phyloP scores from a whole-genome alignment of 768 basidiomycete genomes.

The Tephrocybe sp. region DNA sequence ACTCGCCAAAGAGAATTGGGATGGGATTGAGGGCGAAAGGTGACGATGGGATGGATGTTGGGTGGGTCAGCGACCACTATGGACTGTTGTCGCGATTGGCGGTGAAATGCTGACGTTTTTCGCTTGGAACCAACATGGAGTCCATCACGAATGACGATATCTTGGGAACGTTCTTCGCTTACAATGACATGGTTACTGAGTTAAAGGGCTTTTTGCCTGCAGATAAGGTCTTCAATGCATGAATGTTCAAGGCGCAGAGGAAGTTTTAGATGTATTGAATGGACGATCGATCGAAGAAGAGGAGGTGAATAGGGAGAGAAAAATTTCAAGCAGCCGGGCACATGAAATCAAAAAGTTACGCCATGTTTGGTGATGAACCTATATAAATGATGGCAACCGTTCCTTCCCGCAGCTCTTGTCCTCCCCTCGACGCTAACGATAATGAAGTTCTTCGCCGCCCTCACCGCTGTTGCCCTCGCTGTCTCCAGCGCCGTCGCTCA shows the following conservation, averaged over 20 bases:
- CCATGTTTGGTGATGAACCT: conserved; percentile 24
- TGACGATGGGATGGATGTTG: conserved; percentile 26
- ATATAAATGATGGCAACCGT: conserved; percentile 20
- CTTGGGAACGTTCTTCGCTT: conserved; percentile 2
- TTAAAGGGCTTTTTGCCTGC: too few relatives aligned
- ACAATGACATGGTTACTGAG: neutral
- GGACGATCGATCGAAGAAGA: neutral
- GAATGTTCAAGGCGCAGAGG: neutral
- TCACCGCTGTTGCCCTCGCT: conserved; percentile 40
- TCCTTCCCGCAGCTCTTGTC: conserved; percentile 25
- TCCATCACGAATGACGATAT: conserved; percentile 1
- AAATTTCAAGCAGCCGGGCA: neutral
- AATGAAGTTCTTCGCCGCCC: conserved; percentile 49
- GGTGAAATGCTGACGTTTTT: conserved; percentile 12
- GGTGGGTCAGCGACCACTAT: conserved; percentile 68
- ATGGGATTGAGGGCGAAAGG: conserved; percentile 44
- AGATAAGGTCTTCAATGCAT: too few relatives aligned
- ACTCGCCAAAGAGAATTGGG: conserved; percentile 55
- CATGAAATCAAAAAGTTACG: conserved; percentile 21
- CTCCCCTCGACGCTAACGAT: conserved; percentile 25
- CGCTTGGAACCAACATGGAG: conserved; percentile 4
- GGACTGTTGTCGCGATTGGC: conserved; percentile 48
- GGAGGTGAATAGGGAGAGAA: conserved; percentile 25
- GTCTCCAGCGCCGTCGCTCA: conserved; percentile 39
- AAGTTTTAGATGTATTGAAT: neutral